These are phyloP conservation scores for Ascoidea rubescens DNA, from an alignment of 805 yeast genomes.

Conservation along the genomic window DNA sequence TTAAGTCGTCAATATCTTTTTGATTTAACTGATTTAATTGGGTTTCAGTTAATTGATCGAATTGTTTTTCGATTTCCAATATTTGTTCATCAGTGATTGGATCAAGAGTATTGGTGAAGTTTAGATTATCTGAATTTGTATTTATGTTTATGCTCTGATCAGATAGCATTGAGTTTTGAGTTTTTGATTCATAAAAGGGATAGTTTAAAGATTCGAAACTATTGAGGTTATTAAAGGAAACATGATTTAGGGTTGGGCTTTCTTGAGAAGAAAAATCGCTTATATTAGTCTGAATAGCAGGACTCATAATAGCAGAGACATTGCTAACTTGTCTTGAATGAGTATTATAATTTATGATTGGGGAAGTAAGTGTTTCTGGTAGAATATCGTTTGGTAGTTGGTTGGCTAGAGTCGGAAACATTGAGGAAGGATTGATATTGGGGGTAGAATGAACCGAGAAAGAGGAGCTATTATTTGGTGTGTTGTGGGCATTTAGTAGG, in stretches of 20 bases:
- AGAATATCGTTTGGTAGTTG: not conserved
- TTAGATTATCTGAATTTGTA: no score
- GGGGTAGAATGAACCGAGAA: not conserved
- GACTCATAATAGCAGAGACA: not conserved
- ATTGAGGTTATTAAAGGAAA: not conserved
- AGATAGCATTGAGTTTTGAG: no score
- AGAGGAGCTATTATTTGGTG: not conserved
- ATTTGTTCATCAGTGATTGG: not conserved
- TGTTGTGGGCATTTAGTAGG: slow-evolving; percentile 17
- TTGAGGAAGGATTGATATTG: not conserved
- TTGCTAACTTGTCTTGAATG: not conserved
- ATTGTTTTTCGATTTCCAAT: not conserved
- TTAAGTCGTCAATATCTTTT: no score
- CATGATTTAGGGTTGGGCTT: not conserved
- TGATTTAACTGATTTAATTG: no score
- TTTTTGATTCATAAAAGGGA: no score
- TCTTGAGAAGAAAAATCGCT: not conserved
- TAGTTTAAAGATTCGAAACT: not conserved
- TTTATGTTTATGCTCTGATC: no score
- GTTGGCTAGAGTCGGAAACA: not conserved
- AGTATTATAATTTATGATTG: no score
- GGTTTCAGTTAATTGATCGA: not conserved
- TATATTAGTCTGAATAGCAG: not conserved
- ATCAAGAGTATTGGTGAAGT: no score
- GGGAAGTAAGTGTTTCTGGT: not conserved